Evolutionary conservation across 257 asterid species (phyloP), one percentile per base, ranked within the genome.

Genomic region (Henckelia pumila): DNA sequence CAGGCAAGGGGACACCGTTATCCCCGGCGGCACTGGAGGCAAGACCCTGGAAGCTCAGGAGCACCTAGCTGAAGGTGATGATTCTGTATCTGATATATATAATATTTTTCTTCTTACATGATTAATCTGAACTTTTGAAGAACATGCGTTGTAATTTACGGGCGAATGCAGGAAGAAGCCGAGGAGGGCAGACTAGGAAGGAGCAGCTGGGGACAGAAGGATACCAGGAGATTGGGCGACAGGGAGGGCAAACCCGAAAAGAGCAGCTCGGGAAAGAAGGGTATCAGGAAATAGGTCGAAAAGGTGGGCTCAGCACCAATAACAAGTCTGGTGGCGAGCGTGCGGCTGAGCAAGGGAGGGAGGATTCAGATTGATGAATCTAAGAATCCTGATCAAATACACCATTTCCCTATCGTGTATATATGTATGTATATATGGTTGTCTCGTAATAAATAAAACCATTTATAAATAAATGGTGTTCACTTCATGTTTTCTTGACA

Each of bases 11-110:
- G 91, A 87, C 71, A 89, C 93, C 7, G 92, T 87, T 5, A 78
- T 89, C 17, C 92, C 95, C n/a, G 95, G 95, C 23, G 95, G 95
- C 62, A 85, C 95, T 5, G 95, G 96, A 5, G 96, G 96, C 19
- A 89, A 87, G 72, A 89, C 91, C 78, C 95, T 87, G 0, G 89
- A 89, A 59, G 96, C 95, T 16, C 95, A 89, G 21, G 85, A 80
- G 55, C 89, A 85, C 75, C 85, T 89, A 3, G 96, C 93, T 5
- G 80, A 85, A 72, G 95, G 96, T 78, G n/a, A 7, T 32, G 23
- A 7, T 21, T 23, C 47, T 37, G 32, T 32, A 30, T 8, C 23
- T 25, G 0, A 8, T 2, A 23, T 26, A 53, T 62, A 19, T 26
- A 26, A 0, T 17, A 8, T 9, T 3, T 35, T 10, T 35, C n/a